Evolutionary conservation across 2,329 filamentous ascomycete genomes (phyloP).

Genomic region (Cyphellophora attinorum): DNA sequence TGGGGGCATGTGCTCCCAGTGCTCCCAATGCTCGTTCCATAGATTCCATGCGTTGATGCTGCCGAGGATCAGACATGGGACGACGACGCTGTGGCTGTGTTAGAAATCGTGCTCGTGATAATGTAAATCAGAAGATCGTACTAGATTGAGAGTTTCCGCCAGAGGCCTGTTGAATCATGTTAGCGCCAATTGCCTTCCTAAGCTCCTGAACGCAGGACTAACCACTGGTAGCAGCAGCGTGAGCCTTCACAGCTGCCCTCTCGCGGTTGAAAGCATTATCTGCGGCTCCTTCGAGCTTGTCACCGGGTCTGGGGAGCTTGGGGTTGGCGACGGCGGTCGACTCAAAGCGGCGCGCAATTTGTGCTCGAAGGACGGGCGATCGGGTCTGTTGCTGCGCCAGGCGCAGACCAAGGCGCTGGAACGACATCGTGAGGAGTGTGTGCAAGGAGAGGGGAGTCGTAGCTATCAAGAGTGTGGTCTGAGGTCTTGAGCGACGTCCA

Average conservation of each 20-base stretch:
- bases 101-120: conserved; percentile 2
- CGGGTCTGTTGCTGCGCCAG: conserved; percentile 54
- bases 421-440: conserved; percentile 45
- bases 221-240: conserved; percentile 79
- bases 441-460: not conserved
- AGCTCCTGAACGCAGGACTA: conserved; percentile 13
- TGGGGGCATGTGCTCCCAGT: conserved; percentile 76
- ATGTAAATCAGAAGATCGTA: conserved; percentile 41
- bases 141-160: conserved; percentile 94
- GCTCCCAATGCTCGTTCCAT: conserved; percentile 96
- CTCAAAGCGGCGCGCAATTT: conserved; percentile 62
- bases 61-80: conserved; percentile 63
- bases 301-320: conserved; percentile 24
- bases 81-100: conserved; percentile 51
- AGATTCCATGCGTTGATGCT: conserved; percentile 77
- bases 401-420: conserved; percentile 53
- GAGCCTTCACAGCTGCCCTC: conserved; percentile 79
- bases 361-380: conserved; percentile 42
- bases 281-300: conserved; percentile 47
- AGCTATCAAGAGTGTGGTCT: no score
- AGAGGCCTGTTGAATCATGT: conserved; percentile 74
- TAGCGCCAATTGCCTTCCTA: no score
- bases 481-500: no score
- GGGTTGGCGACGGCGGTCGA: conserved; percentile 39
- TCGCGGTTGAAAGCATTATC: conserved; percentile 94